Base-by-base conservation (phyloP, 306 rosid genomes). In the Crotalaria pallida region DNA sequence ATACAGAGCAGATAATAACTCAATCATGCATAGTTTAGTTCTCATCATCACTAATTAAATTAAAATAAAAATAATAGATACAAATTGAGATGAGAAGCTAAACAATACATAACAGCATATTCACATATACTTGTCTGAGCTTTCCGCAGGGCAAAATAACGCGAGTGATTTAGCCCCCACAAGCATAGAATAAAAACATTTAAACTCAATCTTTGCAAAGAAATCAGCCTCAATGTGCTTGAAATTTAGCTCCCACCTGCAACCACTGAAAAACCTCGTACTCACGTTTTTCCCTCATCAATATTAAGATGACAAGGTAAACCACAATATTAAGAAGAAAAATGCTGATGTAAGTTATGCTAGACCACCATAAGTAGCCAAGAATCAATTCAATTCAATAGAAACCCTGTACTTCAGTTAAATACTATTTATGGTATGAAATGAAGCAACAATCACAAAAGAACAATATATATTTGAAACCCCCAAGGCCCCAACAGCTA, bases 201-300 rank as follows among this genome's bases (percentile, higher is more conserved):
- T 79, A 5, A 27, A 59, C 71, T 72, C 56, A 65, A 76, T 58
- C 59, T 53, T 64, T 71, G 62, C 52, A 21, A 67, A 23, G 44
- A 49, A 69, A n/a, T 31, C 36, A 61, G 75, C 79, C 75, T 58
- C 53, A 8, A 59, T 43, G 23, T 26, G 52, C 76, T 27, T 63
- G 68, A 61, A 33, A 7, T 75, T 85, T 71, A 89, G 80, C 85
- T 87, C 83, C 84, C 86, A 85, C 88, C 96, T 85, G 93, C 96
- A 78, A 80, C 85, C 86, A 84, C 90, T 81, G 90, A 76, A 76
- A 77, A 82, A 27, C 57, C 74, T 73, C 81, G 38, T 51, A 74
- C 77, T 84, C 80, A 82, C 72, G 48, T 63, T 64, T 73, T 29
- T 21, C 75, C 70, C 65, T 33, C 59, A 66, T 65, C 65, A 72